Evolutionary conservation across 495 filamentous ascomycete species (phyloP), one percentile per base, ranked within the genome.

Genomic region (Xylaria scruposa): DNA sequence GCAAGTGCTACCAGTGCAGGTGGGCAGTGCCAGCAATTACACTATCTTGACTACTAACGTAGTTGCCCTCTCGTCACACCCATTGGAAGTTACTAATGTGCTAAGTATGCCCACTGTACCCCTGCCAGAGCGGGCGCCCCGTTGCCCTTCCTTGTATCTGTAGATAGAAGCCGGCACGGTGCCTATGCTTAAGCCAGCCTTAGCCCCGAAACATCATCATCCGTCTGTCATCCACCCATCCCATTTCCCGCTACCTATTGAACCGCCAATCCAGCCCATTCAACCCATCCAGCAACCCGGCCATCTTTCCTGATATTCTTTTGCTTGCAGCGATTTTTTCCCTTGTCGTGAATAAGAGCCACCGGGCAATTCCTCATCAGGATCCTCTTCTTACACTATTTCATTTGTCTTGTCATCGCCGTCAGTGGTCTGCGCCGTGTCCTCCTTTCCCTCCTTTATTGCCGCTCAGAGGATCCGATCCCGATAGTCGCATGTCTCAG

Each of bases 151-250:
- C 49, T 54, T 19, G 49, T 51, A 51, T 51, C 49, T 51, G 49
- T 33, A 33, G 54, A 33, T n/a, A 38, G 31, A 33, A 33, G 33
- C 58, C 63, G 63, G 63, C 63, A 66, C 63, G 44, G 53, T 62
- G 68, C 46, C 59, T 49, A 29, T 70, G 21, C 58, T 60, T 38
- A 21, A 56, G 53, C 53, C 53, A 60, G 33, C 33, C 68, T 60
- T 40, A 70, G 68, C 26, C 61, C 60, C 59, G 47, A 71, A 71
- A 71, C 69, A 56, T 58, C 69, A 71, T 71, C 70, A 66, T 71
- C 61, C 42, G 33, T 67, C 70, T 71, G 70, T 71, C 70, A 71
- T 71, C 70, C 62, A 29, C 68, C 29, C 59, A 33, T 53, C 68
- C 59, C 68, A 67, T 60, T 65, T 67, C 69, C 38, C 49, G 36